Conservation (phyloP, 2,329 filamentous ascomycete species). For the Torrubiellomyces zombiae region DNA sequence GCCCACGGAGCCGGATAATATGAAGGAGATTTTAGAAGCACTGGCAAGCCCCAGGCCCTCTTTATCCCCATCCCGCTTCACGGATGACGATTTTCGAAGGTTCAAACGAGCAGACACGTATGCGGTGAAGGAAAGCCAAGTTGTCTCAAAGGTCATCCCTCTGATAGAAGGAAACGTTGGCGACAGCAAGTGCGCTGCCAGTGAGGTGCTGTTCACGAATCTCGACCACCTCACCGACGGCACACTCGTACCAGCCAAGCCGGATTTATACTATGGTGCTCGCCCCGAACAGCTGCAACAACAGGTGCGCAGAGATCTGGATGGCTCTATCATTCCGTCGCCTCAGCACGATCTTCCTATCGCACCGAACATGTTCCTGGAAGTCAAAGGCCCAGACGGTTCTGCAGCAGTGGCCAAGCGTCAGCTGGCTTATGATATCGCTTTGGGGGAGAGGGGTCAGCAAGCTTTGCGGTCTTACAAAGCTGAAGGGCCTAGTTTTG, state of each 20-base stretch:
- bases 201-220: slow-evolving; percentile 16
- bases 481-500: slow-evolving; percentile 12
- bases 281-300: slow-evolving; percentile 12
- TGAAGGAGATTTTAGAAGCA: slow-evolving; percentile 6
- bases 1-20: slow-evolving; percentile 7
- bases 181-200: slow-evolving; percentile 9
- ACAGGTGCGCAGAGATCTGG: slow-evolving; percentile 7
- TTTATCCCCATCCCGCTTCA: slow-evolving; percentile 19
- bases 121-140: slow-evolving; percentile 17
- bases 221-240: slow-evolving; percentile 19
- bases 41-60: slow-evolving; percentile 9
- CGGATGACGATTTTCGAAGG: slow-evolving; percentile 12
- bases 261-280: slow-evolving; percentile 18
- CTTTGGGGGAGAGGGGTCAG: background rate
- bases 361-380: slow-evolving; percentile 22
- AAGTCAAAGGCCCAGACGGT: slow-evolving; percentile 19
- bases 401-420: slow-evolving; percentile 10
- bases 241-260: slow-evolving; percentile 13
- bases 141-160: slow-evolving; percentile 15
- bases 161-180: slow-evolving; percentile 12
- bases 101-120: slow-evolving; percentile 13
- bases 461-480: slow-evolving; percentile 2
- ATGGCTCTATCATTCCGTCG: slow-evolving; percentile 15
- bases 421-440: slow-evolving; percentile 17
- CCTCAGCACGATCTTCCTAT: slow-evolving; percentile 14